Evolutionary conservation across 106 monocot genomes (phyloP).

Genomic region (Xerophyta viscosa): DNA sequence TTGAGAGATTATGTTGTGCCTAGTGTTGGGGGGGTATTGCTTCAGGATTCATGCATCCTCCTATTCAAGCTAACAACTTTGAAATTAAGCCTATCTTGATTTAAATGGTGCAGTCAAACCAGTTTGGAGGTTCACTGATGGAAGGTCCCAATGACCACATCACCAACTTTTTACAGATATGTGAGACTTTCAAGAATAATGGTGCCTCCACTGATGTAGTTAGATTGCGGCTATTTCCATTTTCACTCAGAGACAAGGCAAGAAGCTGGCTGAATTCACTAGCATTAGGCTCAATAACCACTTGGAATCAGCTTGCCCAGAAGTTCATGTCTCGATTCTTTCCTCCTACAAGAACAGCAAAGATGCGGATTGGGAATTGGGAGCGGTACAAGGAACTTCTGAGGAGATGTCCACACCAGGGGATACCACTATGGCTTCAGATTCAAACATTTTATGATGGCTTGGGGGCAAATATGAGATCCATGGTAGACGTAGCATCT

Average conservation of each 20-base stretch:
- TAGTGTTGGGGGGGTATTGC: neutral
- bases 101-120: neutral
- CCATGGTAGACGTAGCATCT: neutral
- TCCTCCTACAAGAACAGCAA: neutral
- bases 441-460: conserved; percentile 7
- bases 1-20: neutral
- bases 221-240: neutral
- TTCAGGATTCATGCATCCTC: neutral
- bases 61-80: conserved; percentile 2
- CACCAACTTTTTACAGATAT: neutral
- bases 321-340: neutral
- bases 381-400: conserved; percentile 3
- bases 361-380: conserved; percentile 1
- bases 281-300: neutral
- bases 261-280: conserved; percentile 3
- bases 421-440: neutral
- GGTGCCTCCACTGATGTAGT: neutral
- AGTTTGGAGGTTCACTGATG: neutral
- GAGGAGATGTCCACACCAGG: conserved; percentile 7
- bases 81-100: neutral
- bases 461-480: neutral
- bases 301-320: neutral
- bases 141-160: neutral
- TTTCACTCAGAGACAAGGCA: conserved; percentile 4
- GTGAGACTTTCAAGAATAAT: conserved; percentile 1